Conservation (phyloP, 495 filamentous ascomycete species). For the Talaromyces borbonicus region DNA sequence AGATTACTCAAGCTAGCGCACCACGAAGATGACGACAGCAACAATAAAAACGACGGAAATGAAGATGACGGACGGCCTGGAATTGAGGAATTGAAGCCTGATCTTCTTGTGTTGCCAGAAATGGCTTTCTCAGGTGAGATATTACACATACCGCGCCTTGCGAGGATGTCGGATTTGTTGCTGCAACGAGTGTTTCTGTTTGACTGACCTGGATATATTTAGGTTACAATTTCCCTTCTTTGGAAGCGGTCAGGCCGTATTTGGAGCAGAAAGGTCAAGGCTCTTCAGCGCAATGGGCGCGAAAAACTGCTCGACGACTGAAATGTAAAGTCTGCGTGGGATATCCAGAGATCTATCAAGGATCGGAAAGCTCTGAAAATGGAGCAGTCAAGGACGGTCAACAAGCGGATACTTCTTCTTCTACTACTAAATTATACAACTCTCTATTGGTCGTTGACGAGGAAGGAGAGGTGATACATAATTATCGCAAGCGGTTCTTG, state of each 20-base stretch:
- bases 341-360: conserved; percentile 62
- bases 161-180: too few relatives aligned
- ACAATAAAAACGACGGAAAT: conserved; percentile 2
- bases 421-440: conserved; percentile 59
- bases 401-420: too few relatives aligned
- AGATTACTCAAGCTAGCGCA: conserved; percentile 43
- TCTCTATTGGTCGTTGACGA: conserved; percentile 70
- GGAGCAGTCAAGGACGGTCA: neutral
- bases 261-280: conserved; percentile 72
- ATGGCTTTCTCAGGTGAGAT: conserved; percentile 74
- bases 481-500: conserved; percentile 85
- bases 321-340: conserved; percentile 78
- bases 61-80: conserved; percentile 7
- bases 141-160: too few relatives aligned
- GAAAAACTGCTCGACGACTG: conserved; percentile 57
- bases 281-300: conserved; percentile 71
- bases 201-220: neutral
- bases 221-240: conserved; percentile 89
- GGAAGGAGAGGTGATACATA: conserved; percentile 57
- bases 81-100: conserved; percentile 22
- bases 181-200: too few relatives aligned
- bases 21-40: conserved; percentile 7
- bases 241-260: conserved; percentile 64
- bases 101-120: conserved; percentile 75
- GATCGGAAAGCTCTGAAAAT: neutral